Conservation (phyloP, 495 filamentous ascomycete species). For the Penicillium manginii region DNA sequence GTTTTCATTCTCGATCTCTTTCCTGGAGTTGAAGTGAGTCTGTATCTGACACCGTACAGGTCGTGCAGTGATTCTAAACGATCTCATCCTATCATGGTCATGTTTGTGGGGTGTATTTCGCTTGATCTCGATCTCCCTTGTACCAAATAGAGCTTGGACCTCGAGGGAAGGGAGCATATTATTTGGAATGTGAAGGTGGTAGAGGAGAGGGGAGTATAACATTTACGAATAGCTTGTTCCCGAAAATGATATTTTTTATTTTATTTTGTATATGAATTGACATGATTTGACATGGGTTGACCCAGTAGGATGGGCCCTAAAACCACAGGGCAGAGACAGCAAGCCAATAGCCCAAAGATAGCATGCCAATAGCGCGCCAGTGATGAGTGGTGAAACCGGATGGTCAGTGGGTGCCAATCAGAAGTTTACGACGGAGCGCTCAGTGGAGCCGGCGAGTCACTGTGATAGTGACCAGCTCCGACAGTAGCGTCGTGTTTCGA, state of each 20-base stretch:
- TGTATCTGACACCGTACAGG: conserved; percentile 13
- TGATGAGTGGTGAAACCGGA: conserved; percentile 14
- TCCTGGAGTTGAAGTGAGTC: background rate
- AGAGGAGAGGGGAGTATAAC: background rate
- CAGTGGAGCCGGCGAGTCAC: conserved; percentile 15
- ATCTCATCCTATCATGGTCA: background rate
- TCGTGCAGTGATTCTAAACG: conserved; percentile 29
- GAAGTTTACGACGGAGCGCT: background rate
- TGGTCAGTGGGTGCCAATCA: conserved; percentile 7
- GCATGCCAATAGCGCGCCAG: background rate
- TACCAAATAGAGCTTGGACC: conserved; percentile 5
- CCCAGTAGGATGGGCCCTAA: too few species aligned
- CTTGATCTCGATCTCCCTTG: background rate
- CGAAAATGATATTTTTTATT: background rate
- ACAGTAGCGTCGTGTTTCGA: conserved; percentile 12
- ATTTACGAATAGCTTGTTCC: conserved; percentile 4
- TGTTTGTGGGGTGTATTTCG: background rate
- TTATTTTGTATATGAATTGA: background rate
- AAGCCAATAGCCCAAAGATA: conserved; percentile 2
- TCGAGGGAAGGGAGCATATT: background rate
- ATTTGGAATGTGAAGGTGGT: background rate
- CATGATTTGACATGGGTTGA: too few species aligned
- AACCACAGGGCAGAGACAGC: too few species aligned
- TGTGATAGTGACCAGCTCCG: conserved; percentile 30
- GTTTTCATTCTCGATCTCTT: conserved; percentile 6